Evolutionary conservation across 441 rosid species (phyloP).

Genomic region (Populus hybrid): DNA sequence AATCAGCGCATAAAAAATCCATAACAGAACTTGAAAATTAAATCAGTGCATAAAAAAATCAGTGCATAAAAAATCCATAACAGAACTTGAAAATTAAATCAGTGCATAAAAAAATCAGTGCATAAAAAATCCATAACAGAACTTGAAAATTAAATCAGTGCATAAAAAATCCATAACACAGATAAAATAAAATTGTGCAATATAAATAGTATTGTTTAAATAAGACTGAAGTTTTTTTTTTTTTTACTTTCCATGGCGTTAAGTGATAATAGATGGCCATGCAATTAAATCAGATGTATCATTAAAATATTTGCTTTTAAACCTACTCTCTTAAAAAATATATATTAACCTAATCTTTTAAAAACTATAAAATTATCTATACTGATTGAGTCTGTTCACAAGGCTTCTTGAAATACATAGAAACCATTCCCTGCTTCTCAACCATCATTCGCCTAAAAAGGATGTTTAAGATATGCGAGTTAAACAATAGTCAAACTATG

Average conservation of each 20-base stretch:
- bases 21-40: not conserved
- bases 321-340: no score
- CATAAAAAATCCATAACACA: not conserved
- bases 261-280: not conserved
- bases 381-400: not conserved
- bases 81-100: not conserved
- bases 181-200: not conserved
- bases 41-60: not conserved
- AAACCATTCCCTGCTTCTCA: not conserved
- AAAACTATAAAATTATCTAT: no score
- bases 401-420: not conserved
- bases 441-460: not conserved
- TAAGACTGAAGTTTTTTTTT: not conserved
- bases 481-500: not conserved
- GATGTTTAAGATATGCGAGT: not conserved
- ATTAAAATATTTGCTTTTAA: no score
- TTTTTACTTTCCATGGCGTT: not conserved
- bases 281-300: no score
- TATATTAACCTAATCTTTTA: no score
- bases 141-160: not conserved
- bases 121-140: not conserved
- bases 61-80: not conserved
- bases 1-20: not conserved
- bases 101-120: not conserved
- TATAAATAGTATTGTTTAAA: not conserved